These are phyloP conservation scores for Zasmidium cellare DNA, from an alignment of 2,329 filamentous ascomycete species.

Conservation along the genomic window DNA sequence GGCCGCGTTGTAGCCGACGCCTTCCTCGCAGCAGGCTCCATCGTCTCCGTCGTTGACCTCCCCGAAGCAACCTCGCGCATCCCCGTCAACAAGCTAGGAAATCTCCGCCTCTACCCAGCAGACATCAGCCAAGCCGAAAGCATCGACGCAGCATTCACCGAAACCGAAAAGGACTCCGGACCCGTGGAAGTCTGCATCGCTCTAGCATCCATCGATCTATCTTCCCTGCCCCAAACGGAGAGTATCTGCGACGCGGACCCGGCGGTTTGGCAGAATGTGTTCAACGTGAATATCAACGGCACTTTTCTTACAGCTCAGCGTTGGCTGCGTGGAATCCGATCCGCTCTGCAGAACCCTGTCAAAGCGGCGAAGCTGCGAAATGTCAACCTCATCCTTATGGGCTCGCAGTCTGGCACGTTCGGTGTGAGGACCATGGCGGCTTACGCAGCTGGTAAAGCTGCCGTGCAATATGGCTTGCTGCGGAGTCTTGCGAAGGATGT, in stretches of 20 bases:
- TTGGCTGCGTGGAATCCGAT: slow-evolving; percentile 43
- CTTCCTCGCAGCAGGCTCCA: slow-evolving; percentile 45
- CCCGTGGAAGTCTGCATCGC: slow-evolving; percentile 44
- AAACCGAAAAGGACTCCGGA: slow-evolving; percentile 37
- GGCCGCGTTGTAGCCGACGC: slow-evolving; percentile 41
- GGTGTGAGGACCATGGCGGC: slow-evolving; percentile 46
- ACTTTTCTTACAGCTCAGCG: slow-evolving; percentile 46
- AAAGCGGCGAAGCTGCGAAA: slow-evolving; percentile 30
- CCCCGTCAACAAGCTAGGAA: slow-evolving; percentile 2
- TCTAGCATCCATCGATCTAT: slow-evolving; percentile 47
- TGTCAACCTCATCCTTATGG: slow-evolving; percentile 46
- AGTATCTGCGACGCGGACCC: slow-evolving; percentile 44
- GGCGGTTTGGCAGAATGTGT: slow-evolving; percentile 40
- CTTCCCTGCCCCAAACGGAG: slow-evolving; percentile 40
- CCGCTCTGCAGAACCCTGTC: slow-evolving; percentile 20
- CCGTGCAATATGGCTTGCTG: slow-evolving; percentile 47
- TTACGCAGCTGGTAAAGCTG: slow-evolving; percentile 48
- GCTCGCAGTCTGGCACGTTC: slow-evolving; percentile 47
- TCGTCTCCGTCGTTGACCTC: slow-evolving; percentile 38
- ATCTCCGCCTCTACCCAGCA: slow-evolving; percentile 13
- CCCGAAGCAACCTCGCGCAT: slow-evolving; percentile 3
- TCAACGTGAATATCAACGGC: slow-evolving; percentile 46
- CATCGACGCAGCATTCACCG: slow-evolving; percentile 36
- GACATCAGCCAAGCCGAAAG: slow-evolving; percentile 38
- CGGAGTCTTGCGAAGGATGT: slow-evolving; percentile 44